These are phyloP conservation scores for Dactylellina drechsleri DNA, from an alignment of 2,329 filamentous ascomycete species.

Conservation along the genomic window DNA sequence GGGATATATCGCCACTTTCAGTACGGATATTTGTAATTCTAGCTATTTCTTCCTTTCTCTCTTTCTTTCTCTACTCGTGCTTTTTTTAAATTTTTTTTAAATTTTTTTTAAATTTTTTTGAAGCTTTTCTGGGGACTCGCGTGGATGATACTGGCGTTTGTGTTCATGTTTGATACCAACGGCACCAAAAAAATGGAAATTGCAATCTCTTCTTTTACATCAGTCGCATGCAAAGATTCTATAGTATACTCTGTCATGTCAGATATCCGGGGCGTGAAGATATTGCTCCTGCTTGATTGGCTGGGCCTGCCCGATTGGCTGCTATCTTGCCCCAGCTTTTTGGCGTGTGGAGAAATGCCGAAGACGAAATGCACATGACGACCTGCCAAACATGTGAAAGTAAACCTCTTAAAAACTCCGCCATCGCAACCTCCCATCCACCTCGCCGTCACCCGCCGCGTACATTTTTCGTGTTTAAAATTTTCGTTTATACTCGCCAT, in stretches of 20 bases:
- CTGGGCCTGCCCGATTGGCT: conserved; percentile 37
- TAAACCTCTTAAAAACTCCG: conserved; percentile 40
- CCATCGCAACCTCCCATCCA: conserved; percentile 10
- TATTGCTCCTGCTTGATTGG: conserved; percentile 26
- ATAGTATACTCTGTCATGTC: neutral
- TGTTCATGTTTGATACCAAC: conserved; percentile 50
- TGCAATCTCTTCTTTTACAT: conserved; percentile 11
- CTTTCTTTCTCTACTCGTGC: neutral
- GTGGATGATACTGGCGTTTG: conserved; percentile 44
- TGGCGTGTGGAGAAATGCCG: conserved; percentile 54
- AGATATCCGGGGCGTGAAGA: neutral
- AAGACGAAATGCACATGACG: conserved; percentile 52
- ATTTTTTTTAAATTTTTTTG: too few species aligned
- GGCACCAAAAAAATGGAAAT: conserved; percentile 42
- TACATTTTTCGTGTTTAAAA: neutral
- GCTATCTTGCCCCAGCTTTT: conserved; percentile 14
- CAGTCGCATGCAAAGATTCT: neutral
- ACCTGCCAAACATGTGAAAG: conserved; percentile 54
- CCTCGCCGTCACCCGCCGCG: conserved; percentile 16
- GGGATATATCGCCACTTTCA: neutral
- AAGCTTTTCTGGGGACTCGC: conserved; percentile 3
- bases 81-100: conserved; percentile 1
- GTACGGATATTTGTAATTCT: conserved; percentile 46
- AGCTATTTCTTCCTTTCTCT: neutral
- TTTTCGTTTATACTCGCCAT: conserved; percentile 27